These are phyloP conservation scores for Flaveria robusta DNA, from an alignment of 129 eudicot species.

Conservation along the genomic window DNA sequence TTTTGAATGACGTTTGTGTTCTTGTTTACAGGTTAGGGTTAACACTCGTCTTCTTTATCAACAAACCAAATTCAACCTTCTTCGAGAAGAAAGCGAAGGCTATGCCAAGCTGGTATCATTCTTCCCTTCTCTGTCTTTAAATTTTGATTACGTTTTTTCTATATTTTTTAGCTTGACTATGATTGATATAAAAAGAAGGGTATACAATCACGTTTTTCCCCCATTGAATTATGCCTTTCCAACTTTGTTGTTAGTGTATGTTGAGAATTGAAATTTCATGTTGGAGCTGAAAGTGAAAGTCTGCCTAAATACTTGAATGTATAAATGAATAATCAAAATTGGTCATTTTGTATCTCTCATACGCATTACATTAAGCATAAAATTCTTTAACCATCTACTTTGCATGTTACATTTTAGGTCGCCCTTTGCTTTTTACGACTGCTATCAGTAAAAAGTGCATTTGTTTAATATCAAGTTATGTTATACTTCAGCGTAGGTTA, in stretches of 20 bases:
- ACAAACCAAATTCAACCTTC: constrained; percentile 96
- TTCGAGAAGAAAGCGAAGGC: constrained; percentile 99
- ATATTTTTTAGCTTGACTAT: constrained; percentile 13
- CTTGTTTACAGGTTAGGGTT: constrained; percentile 85
- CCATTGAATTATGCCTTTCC: neutral
- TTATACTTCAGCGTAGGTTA: neutral
- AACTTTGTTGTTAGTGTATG: constrained; percentile 1
- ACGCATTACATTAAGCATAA: neutral
- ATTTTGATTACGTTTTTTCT: neutral
- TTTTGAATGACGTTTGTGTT: constrained; percentile 6
- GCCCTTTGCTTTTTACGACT: neutral
- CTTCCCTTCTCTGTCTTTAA: constrained; percentile 13
- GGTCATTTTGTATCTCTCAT: neutral
- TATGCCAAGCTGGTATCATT: constrained; percentile 95
- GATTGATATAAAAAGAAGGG: constrained; percentile 11
- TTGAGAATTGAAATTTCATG: neutral
- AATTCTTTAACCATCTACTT: constrained; percentile 5
- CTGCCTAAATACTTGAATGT: neutral
- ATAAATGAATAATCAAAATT: neutral
- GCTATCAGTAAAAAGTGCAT: neutral
- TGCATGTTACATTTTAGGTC: constrained; percentile 1
- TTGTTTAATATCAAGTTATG: neutral
- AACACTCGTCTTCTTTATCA: constrained; percentile 98
- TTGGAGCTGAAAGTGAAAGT: neutral
- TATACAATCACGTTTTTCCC: neutral